These are phyloP conservation scores for Conoideocrella luteorostrata DNA, from an alignment of 2,329 filamentous ascomycete genomes.

Conservation along the genomic window DNA sequence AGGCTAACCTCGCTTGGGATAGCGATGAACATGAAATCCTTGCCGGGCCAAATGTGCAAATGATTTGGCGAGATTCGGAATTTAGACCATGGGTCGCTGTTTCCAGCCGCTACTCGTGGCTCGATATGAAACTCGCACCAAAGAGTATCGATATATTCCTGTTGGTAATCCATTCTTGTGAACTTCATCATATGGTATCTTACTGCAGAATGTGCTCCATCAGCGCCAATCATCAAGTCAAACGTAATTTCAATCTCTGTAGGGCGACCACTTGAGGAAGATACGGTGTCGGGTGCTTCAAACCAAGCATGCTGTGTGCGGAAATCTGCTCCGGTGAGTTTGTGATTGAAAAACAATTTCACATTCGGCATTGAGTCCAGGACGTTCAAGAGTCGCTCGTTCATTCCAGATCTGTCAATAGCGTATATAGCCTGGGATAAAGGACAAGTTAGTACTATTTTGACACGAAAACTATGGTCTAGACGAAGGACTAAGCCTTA, in stretches of 20 bases:
- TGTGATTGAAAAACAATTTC: slow-evolving; percentile 86
- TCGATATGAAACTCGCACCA: slow-evolving; percentile 94
- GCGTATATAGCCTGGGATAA: slow-evolving; percentile 68
- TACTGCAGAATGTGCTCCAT: slow-evolving; percentile 88
- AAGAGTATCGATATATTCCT: slow-evolving; percentile 91
- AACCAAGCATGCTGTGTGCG: slow-evolving; percentile 78
- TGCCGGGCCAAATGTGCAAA: slow-evolving; percentile 94
- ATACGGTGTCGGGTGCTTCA: slow-evolving; percentile 45
- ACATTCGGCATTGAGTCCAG: slow-evolving; percentile 83
- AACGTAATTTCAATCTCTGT: slow-evolving; percentile 78
- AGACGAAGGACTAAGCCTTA: slow-evolving; percentile 34
- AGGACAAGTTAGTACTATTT: slow-evolving; percentile 7
- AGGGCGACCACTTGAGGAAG: slow-evolving; percentile 36
- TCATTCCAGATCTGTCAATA: slow-evolving; percentile 77
- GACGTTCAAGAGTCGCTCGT: slow-evolving; percentile 75
- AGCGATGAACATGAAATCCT: slow-evolving; percentile 96
- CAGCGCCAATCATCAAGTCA: slow-evolving; percentile 88
- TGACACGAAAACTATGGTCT: not conserved
- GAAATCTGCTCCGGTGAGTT: slow-evolving; percentile 86
- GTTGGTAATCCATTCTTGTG: slow-evolving; percentile 80
- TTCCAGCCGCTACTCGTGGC: slow-evolving; percentile 31
- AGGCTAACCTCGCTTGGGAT: slow-evolving; percentile 62
- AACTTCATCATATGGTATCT: slow-evolving; percentile 96
- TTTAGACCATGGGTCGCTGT: slow-evolving; percentile 28
- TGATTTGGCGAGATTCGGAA: slow-evolving; percentile 88